Evolutionary conservation across 1,284 basidiomycete species (phyloP), one percentile per base, ranked within the genome.

Genomic region (Phlebopus sp.): DNA sequence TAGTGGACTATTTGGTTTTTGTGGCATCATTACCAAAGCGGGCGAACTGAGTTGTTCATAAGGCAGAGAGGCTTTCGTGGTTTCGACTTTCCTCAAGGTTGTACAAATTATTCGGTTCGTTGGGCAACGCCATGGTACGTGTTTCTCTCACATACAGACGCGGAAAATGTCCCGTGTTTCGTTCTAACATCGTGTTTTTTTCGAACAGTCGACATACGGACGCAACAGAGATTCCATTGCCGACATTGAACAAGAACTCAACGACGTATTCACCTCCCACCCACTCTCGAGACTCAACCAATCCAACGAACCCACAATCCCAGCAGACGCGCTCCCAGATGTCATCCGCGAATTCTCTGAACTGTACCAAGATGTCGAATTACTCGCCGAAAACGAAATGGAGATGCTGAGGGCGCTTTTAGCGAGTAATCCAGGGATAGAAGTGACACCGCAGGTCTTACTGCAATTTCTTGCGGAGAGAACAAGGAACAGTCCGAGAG

Each of bases 371-470:
- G 76, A 80, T 7, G 71, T 75, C 23, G 74, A 82, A 53, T 75
- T 90, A 23, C 69, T 87, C 56, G 72, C 72, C 11, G 68, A 72
- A 17, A 72, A 79, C 19, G 86, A 89, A 64, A 75, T 79, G 56
- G 69, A 69, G 15, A 69, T 76, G 68, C 73, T 90, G 50, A 75
- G 76, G 32, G 52, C 67, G 10, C 66, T 90, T 40, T 68, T 87
- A 46, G 73, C 70, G 14, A 67, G 65, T 41, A 82, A 84, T 57
- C 84, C 82, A 0, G 82, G 75, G 17, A 71, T 88, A 41, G 75
- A 82, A 62, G 81, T 85, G 18, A 86, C 84, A 1, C 84, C 86
- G 0, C 70, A 78, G 45, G 74, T 85, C 14, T 71, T 90, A 4
- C 69, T 88, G 13, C 69, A 74, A 17, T 81, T 89, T 55, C 75